Evolutionary conservation across 2,329 filamentous ascomycete genomes (phyloP), one percentile per base, ranked within the genome.

Genomic region (Periconia digitata): DNA sequence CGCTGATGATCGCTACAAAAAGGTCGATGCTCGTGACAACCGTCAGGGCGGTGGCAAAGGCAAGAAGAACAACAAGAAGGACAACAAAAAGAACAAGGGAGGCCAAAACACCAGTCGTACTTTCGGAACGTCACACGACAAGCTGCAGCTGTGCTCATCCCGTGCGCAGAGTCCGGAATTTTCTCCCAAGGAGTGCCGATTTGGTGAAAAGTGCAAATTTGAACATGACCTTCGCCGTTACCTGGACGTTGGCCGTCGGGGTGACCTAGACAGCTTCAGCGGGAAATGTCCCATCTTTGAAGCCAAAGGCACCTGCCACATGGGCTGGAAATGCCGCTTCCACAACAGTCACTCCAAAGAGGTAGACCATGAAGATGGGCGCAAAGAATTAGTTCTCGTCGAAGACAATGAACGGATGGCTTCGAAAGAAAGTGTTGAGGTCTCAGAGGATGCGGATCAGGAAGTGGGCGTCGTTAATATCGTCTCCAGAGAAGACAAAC

Each of bases 241-340:
- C 66, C 76, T 99, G 41, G 82, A 81, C 24, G 84, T 94, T 47
- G 88, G 91, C 52, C 92, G 92, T 56, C 84, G 90, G 38, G 84
- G 84, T 51, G 90, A 97, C 64, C 78, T 96, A 34, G 80, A 81
- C 5, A 90, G 87, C 0, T 87, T 95, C 62, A 80, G 79, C 36
- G 87, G 89, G 6, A 78, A 86, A 53, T 99, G 94, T 64, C 92
- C 92, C 0, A 81, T 95, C 8, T 96, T 85, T 70, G 85, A 89
- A 56, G 77, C 78, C 15, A 83, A 86, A 55, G 92, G 92, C 12
- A 83, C 79, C 53, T 99, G 94, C 62, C 80, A 83, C 41, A 83
- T 87, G 13, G 94, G 94, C 6, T 99, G 92, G 92, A 95, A 92
- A 69, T 99, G 94, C 69, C 87, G 92, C 18, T 95, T 96, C 65